A percentile compares a stretch with the other conserved stretches of the same genome.
phyloP scores from a whole-genome alignment of 371 early-diverging fungal genomes.

The Parasitella parasitica region DNA sequence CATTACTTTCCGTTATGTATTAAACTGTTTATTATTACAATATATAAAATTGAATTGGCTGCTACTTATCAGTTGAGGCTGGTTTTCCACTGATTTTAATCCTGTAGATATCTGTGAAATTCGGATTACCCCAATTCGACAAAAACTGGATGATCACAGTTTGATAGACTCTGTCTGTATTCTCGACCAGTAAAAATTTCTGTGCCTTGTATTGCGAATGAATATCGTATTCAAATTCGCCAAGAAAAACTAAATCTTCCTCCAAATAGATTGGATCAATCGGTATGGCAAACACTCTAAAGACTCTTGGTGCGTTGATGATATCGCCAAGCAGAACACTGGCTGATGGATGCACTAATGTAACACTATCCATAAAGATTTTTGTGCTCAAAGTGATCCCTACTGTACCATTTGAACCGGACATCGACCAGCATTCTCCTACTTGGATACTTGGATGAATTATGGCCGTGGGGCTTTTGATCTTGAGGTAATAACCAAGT shows the following conservation, averaged over 20 bases:
- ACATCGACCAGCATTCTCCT: slow-evolving; percentile 23
- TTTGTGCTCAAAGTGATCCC: slow-evolving; percentile 2
- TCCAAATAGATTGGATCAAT: background rate
- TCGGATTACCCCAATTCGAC: slow-evolving; percentile 73
- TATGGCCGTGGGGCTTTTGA: background rate
- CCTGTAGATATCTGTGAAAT: slow-evolving; percentile 79
- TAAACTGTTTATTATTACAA: too few species aligned
- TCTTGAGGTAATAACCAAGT: background rate
- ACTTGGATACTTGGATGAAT: slow-evolving; percentile 1
- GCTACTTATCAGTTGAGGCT: too few species aligned
- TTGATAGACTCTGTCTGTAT: slow-evolving; percentile 19
- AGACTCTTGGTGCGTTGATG: slow-evolving; percentile 1
- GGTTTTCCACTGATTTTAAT: slow-evolving; percentile 70
- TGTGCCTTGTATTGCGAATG: background rate
- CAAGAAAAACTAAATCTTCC: background rate
- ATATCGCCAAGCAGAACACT: background rate
- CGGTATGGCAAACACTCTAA: background rate
- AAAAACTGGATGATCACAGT: slow-evolving; percentile 51
- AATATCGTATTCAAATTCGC: slow-evolving; percentile 14
- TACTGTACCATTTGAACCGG: slow-evolving; percentile 1
- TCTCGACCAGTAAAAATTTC: background rate
- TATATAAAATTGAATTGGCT: too few species aligned
- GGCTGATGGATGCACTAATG: slow-evolving; percentile 4
- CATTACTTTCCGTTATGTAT: too few species aligned
- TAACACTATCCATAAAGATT: background rate